These are phyloP conservation scores for Ceratocystis eucalypticola DNA, from an alignment of 2,329 filamentous ascomycete species.

Conservation along the genomic window DNA sequence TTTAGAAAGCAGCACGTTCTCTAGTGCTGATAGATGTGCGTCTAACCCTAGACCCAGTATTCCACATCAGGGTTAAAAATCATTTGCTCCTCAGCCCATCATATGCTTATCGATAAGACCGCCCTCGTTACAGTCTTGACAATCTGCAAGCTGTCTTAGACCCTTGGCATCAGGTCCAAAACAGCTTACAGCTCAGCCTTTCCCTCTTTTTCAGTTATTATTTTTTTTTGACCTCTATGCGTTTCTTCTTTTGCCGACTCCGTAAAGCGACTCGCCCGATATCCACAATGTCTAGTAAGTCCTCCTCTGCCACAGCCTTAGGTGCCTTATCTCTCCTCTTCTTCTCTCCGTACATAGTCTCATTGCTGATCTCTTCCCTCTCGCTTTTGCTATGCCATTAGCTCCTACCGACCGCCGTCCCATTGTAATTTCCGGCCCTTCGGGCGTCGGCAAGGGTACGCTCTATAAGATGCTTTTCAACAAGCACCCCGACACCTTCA, in stretches of 20 bases:
- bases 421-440: constrained; percentile 67
- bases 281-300: constrained; percentile 17
- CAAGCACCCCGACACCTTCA: constrained; percentile 36
- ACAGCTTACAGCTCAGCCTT: background rate
- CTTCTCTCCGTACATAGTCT: background rate
- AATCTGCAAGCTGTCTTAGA: background rate
- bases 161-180: background rate
- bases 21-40: background rate
- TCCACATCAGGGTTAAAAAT: background rate
- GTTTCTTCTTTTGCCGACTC: constrained; percentile 10
- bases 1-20: background rate
- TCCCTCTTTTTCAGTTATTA: background rate
- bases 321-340: background rate
- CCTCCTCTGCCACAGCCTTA: background rate
- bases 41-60: background rate
- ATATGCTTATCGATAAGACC: background rate
- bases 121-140: background rate
- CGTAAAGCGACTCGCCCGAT: constrained; percentile 10
- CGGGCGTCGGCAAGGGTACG: constrained; percentile 69
- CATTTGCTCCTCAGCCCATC: background rate
- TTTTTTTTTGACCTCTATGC: constrained; percentile 9
- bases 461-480: constrained; percentile 60
- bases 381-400: background rate
- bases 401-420: constrained; percentile 42
- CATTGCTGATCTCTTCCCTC: constrained; percentile 19